Evolutionary conservation across 2,329 filamentous ascomycete species (phyloP).

Genomic region (Calonectria multiphialidica): DNA sequence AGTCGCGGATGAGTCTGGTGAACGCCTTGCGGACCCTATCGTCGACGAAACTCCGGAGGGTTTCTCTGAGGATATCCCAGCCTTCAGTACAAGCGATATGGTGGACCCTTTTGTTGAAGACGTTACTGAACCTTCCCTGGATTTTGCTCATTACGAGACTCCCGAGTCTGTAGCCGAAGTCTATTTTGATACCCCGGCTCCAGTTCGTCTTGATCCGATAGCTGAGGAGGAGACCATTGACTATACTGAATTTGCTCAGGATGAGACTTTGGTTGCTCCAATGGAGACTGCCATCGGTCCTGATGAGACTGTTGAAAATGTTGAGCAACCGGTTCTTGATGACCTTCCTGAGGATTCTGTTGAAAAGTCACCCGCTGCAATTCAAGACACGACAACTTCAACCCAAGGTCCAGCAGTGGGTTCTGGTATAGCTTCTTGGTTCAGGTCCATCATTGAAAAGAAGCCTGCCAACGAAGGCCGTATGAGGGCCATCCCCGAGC

Average conservation of each 20-base stretch:
- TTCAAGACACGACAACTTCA: neutral
- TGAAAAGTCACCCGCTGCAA: neutral
- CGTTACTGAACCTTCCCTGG: neutral
- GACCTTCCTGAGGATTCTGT: neutral
- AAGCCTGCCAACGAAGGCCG: conserved; percentile 14
- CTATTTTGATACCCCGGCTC: neutral
- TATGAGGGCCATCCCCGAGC: neutral
- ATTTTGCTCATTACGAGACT: neutral
- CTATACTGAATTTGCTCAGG: too few relatives aligned
- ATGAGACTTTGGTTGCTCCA: neutral
- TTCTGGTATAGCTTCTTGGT: neutral
- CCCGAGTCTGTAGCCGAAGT: neutral
- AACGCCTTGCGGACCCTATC: too few relatives aligned
- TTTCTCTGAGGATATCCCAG: neutral
- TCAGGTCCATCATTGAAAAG: neutral
- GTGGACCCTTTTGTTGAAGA: neutral
- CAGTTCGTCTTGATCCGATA: neutral
- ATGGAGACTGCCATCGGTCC: neutral
- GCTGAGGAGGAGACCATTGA: neutral
- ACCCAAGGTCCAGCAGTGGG: neutral
- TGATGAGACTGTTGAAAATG: neutral
- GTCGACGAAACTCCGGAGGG: neutral
- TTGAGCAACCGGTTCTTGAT: neutral
- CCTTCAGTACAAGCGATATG: neutral
- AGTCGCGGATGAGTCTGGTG: neutral